These are phyloP conservation scores for Scheffersomyces illinoinensis DNA, from an alignment of 1,139 yeast species.

Conservation along the genomic window DNA sequence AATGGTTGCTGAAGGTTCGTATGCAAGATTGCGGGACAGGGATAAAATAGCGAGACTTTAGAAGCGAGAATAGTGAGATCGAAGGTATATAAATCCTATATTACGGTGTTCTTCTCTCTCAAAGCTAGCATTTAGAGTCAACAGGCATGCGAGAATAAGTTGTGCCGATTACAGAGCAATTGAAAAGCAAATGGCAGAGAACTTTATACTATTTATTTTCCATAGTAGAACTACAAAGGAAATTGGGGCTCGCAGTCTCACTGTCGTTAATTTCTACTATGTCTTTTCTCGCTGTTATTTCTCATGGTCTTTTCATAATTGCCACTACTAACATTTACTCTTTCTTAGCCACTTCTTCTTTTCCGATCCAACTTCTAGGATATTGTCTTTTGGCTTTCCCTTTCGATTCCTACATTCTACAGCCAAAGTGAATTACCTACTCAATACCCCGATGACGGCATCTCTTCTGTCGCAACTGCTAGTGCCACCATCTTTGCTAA, in stretches of 20 bases:
- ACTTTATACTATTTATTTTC: too few species aligned
- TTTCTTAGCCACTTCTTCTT: not conserved
- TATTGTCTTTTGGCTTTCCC: not conserved
- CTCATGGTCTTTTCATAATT: not conserved
- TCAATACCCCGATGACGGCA: not conserved
- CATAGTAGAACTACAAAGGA: not conserved
- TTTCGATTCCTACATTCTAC: not conserved
- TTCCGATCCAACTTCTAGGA: not conserved
- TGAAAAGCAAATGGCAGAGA: not conserved
- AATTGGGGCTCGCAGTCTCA: not conserved
- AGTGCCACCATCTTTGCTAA: slow-evolving; percentile 12
- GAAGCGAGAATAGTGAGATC: too few species aligned
- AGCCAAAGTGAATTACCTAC: not conserved
- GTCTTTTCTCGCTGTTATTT: not conserved
- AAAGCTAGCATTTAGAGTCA: not conserved
- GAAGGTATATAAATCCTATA: too few species aligned
- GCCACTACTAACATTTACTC: not conserved
- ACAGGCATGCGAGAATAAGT: not conserved
- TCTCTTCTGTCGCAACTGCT: not conserved
- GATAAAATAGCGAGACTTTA: not conserved
- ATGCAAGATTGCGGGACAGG: not conserved
- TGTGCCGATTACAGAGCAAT: not conserved
- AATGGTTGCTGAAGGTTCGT: not conserved
- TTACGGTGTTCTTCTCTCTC: not conserved
- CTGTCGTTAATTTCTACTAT: not conserved